phyloP scores from a whole-genome alignment of 345 rosid species.

The Brassica nigra region DNA sequence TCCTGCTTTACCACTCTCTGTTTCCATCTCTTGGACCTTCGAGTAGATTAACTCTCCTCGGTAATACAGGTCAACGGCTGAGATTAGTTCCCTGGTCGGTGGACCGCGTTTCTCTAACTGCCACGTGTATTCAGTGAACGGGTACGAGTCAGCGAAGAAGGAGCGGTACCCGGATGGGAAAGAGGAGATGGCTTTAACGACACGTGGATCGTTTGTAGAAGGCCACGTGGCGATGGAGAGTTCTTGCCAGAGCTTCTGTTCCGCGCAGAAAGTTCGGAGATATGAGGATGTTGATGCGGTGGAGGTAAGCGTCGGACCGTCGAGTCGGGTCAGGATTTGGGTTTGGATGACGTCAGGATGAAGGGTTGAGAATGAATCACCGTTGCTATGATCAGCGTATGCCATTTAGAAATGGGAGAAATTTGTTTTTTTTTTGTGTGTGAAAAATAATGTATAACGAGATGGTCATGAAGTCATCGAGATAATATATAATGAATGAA shows the following conservation, averaged over 20 bases:
- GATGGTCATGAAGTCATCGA: conserved; percentile 16
- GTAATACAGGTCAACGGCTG: conserved; percentile 75
- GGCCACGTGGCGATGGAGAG: conserved; percentile 69
- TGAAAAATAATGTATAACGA: not conserved
- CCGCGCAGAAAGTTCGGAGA: conserved; percentile 51
- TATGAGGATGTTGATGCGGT: conserved; percentile 59
- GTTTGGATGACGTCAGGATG: conserved; percentile 63
- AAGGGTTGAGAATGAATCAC: conserved; percentile 48
- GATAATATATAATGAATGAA: not conserved
- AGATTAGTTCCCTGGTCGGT: conserved; percentile 45
- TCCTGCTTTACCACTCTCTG: conserved; percentile 36
- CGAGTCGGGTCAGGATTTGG: conserved; percentile 73
- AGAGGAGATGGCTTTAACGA: conserved; percentile 47
- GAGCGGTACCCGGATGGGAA: conserved; percentile 56
- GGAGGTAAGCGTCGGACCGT: conserved; percentile 75
- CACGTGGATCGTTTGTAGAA: conserved; percentile 49
- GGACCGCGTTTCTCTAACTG: not conserved
- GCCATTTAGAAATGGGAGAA: conserved; percentile 9
- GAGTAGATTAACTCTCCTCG: conserved; percentile 49
- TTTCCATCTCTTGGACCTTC: conserved; percentile 49
- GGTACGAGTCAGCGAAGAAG: conserved; percentile 70
- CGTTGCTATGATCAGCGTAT: not conserved
- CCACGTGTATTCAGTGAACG: conserved; percentile 43
- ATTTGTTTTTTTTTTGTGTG: no score
- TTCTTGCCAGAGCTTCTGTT: conserved; percentile 60